Evolutionary conservation across 306 rosid genomes (phyloP).

Genomic region (Hippophae rhamnoides): DNA sequence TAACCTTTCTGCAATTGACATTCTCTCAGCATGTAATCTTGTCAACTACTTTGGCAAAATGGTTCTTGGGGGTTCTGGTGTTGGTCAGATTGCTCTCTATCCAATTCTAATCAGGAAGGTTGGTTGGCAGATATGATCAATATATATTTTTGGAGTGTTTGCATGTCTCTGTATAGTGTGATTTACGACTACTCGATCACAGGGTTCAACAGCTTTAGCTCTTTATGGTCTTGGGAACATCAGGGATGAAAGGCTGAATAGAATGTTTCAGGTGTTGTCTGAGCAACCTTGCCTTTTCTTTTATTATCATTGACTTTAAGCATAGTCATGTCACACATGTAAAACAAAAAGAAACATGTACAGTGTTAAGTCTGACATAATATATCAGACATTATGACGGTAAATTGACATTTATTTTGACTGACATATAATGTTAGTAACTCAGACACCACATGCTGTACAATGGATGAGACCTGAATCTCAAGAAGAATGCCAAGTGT

Average conservation of each 20-base stretch:
- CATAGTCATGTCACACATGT: slow-evolving; percentile 2
- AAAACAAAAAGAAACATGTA: too few species aligned
- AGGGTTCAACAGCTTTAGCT: slow-evolving; percentile 94
- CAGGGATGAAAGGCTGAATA: slow-evolving; percentile 92
- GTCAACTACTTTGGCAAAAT: slow-evolving; percentile 97
- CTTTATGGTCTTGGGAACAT: slow-evolving; percentile 95
- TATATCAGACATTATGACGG: too few species aligned
- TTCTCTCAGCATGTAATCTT: slow-evolving; percentile 94
- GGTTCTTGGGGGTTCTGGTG: slow-evolving; percentile 97
- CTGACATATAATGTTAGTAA: slow-evolving; percentile 16
- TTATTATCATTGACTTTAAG: slow-evolving; percentile 14
- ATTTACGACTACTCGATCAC: slow-evolving; percentile 24
- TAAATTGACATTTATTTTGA: neutral
- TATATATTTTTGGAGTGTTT: slow-evolving; percentile 6
- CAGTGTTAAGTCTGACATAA: too few species aligned
- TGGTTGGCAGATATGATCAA: slow-evolving; percentile 23
- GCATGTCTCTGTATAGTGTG: slow-evolving; percentile 11
- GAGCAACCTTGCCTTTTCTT: slow-evolving; percentile 13
- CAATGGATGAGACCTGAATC: slow-evolving; percentile 98
- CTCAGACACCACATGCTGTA: slow-evolving; percentile 96
- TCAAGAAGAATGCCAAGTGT: slow-evolving; percentile 70
- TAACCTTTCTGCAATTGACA: slow-evolving; percentile 98
- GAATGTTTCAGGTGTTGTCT: slow-evolving; percentile 88
- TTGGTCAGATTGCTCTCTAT: slow-evolving; percentile 76
- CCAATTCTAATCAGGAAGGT: slow-evolving; percentile 97